Evolutionary conservation across 352 stramenopile genomes (phyloP).

Genomic region (Blastocystis sp.): DNA sequence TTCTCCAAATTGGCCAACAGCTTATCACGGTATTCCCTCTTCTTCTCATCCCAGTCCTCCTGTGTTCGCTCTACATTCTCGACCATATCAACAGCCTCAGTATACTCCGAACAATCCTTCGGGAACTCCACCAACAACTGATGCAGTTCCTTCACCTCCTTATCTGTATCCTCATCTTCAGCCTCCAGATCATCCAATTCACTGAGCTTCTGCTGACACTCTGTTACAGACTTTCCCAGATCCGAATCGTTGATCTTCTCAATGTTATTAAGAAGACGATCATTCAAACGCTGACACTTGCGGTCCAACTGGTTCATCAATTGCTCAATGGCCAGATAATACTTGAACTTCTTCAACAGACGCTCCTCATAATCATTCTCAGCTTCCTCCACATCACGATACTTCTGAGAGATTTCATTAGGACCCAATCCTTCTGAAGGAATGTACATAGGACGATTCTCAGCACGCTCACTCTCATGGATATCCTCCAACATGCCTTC

Average conservation of each 20-base stretch:
- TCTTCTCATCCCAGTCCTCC: conserved; percentile 50
- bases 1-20: conserved; percentile 41
- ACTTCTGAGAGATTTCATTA: conserved; percentile 59
- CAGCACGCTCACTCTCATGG: conserved; percentile 46
- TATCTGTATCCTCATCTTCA: conserved; percentile 50
- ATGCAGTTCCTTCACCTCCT: conserved; percentile 50
- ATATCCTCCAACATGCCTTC: conserved; percentile 47
- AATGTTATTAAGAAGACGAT: conserved; percentile 42
- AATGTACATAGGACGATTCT: conserved; percentile 52
- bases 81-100: conserved; percentile 40
- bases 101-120: conserved; percentile 38
- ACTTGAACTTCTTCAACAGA: conserved; percentile 55
- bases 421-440: conserved; percentile 35
- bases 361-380: conserved; percentile 53
- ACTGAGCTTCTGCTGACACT: background rate
- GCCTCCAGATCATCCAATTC: conserved; percentile 24
- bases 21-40: conserved; percentile 52
- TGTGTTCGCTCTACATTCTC: conserved; percentile 29
- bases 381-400: conserved; percentile 51
- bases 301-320: conserved; percentile 55
- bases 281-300: conserved; percentile 52
- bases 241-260: background rate
- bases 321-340: conserved; percentile 46
- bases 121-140: conserved; percentile 40
- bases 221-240: conserved; percentile 11